Conservation (phyloP, 495 filamentous ascomycete genomes). For the Collariella sp. region DNA sequence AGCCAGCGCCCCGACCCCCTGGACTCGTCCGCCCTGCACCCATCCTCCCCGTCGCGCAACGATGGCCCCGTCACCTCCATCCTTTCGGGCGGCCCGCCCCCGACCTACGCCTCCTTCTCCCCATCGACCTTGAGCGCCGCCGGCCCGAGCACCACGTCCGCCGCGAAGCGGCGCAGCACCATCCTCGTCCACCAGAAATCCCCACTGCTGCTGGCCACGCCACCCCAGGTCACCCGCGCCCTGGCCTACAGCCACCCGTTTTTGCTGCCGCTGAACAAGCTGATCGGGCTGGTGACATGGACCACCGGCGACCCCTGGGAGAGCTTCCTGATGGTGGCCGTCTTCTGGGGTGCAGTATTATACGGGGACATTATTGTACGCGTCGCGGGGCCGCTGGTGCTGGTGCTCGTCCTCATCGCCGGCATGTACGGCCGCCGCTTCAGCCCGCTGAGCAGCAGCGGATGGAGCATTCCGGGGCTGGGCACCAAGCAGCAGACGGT, state of each 20-base stretch:
- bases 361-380: slow-evolving; percentile 78
- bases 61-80: slow-evolving; percentile 20
- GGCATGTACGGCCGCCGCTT: slow-evolving; percentile 91
- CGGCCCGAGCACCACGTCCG: slow-evolving; percentile 45
- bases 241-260: slow-evolving; percentile 93
- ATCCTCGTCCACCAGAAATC: slow-evolving; percentile 96
- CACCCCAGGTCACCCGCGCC: slow-evolving; percentile 83
- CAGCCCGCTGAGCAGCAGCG: slow-evolving; percentile 78
- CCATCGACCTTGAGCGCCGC: slow-evolving; percentile 62
- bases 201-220: slow-evolving; percentile 84
- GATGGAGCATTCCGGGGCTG: slow-evolving; percentile 48
- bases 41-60: slow-evolving; percentile 22
- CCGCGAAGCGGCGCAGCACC: slow-evolving; percentile 70
- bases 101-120: slow-evolving; percentile 54
- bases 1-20: slow-evolving; percentile 29
- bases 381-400: slow-evolving; percentile 70
- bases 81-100: slow-evolving; percentile 19
- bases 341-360: slow-evolving; percentile 75
- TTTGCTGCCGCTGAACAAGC: slow-evolving; percentile 71
- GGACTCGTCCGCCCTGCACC: slow-evolving; percentile 17
- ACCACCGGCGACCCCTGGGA: slow-evolving; percentile 90
- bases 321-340: slow-evolving; percentile 78
- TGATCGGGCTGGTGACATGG: slow-evolving; percentile 84
- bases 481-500: slow-evolving; percentile 16
- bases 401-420: slow-evolving; percentile 69